A percentile compares a stretch with the other conserved stretches of the same genome.
Evolutionary conservation across 306 rosid species (phyloP).

Genomic region (Prunus salicina): DNA sequence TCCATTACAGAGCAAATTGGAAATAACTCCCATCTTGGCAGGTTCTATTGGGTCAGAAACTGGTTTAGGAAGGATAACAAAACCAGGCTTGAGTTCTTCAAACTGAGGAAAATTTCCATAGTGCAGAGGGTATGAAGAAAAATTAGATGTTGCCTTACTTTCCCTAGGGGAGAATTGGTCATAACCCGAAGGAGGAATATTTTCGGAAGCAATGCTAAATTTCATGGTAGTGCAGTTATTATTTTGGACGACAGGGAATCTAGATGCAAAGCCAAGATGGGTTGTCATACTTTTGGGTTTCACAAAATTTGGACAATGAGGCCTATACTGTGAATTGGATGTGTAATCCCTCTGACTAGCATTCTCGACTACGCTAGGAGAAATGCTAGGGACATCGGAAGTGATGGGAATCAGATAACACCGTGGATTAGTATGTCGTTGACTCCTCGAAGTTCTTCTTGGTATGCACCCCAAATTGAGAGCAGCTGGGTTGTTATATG

Average conservation of each 20-base stretch:
- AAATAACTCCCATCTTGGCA: conserved; percentile 12
- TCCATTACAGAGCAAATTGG: conserved; percentile 4
- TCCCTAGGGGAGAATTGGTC: conserved; percentile 29
- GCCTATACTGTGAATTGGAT: conserved; percentile 13
- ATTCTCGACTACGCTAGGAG: conserved; percentile 15
- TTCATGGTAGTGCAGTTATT: neutral
- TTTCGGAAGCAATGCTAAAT: conserved; percentile 4
- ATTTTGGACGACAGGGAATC: conserved; percentile 7
- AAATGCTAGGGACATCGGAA: conserved; percentile 19
- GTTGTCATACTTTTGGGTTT: conserved; percentile 17
- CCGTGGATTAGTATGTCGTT: conserved; percentile 48
- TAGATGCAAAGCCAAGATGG: conserved; percentile 10
- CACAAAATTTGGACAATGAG: conserved; percentile 26
- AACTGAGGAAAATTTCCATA: conserved; percentile 28
- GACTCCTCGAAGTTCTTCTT: conserved; percentile 60
- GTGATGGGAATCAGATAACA: conserved; percentile 49
- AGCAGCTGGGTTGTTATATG: conserved; percentile 50
- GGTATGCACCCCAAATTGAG: conserved; percentile 67
- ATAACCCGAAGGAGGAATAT: conserved; percentile 22
- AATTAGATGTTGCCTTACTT: conserved; percentile 21
- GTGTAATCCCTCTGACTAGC: conserved; percentile 16
- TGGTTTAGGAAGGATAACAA: conserved; percentile 11
- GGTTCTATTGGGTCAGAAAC: conserved; percentile 26
- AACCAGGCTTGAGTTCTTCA: conserved; percentile 17
- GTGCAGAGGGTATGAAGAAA: conserved; percentile 48